Evolutionary conservation across 2,329 filamentous ascomycete species (phyloP), one percentile per base, ranked within the genome.

Genomic region (Penicillium sp.): DNA sequence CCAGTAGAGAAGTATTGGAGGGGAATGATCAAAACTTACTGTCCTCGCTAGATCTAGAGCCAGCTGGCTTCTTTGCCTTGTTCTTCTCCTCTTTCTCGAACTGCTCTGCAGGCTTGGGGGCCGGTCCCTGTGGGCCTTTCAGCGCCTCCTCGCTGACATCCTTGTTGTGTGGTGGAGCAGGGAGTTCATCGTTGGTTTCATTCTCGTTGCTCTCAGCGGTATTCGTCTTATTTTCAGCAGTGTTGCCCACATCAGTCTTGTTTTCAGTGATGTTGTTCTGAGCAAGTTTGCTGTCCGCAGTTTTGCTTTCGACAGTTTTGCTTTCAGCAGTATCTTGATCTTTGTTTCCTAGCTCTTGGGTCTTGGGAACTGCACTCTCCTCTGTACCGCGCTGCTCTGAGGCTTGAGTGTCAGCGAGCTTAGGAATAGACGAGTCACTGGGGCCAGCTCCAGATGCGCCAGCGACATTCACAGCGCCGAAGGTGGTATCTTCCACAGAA

Each of bases 41-140:
- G 21, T 48, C 43, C 24, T 57, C 39, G 3, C n/a, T 47, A 27
- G 44, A 19, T 19, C 27, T 22, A n/a, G n/a, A 31, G 22, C 35
- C 31, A 21, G 46, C n/a, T 16, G 24, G 26, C 39, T 52, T 44
- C 26, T 52, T 43, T 16, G 10, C 6, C 45, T 56, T 60, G 9
- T 58, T 52, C 31, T 68, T 66, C 16, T 62, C 51, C 6, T 69
- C 61, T 47, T 72, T 70, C 49, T 73, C 67, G 16, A 70, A 71
- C 9, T 68, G 63, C 39, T 68, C 66, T 11, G 68, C 65, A 14
- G 63, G 50, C 19, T 62, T 57, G 1, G 69, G 65, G 6, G 63
- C 51, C 5, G 65, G 61, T 31, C 60, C 60, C 33, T 69, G 62
- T 4, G 71, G 71, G 1, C 71, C 71, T 49, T 63, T 54, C 19